phyloP scores from a whole-genome alignment of 805 yeast genomes.

The Metschnikowia bowlesiae region DNA sequence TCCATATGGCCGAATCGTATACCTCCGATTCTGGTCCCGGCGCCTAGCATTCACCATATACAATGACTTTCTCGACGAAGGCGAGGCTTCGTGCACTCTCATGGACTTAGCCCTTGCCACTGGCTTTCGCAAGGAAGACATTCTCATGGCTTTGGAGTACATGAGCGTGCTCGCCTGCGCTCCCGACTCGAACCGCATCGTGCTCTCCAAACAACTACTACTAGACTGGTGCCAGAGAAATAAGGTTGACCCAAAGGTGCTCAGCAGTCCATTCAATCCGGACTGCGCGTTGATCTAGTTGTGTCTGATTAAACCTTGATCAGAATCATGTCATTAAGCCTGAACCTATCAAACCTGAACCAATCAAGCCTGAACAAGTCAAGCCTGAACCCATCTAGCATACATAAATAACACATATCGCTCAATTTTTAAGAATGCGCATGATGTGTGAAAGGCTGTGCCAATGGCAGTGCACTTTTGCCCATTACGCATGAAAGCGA shows the following conservation, averaged over 20 bases:
- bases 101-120: slow-evolving; percentile 50
- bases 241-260: slow-evolving; percentile 22
- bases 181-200: slow-evolving; percentile 7
- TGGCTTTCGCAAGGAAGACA: slow-evolving; percentile 62
- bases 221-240: slow-evolving; percentile 27
- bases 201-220: slow-evolving; percentile 20
- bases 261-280: slow-evolving; percentile 26
- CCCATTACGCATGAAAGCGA: background rate
- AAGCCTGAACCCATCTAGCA: no score
- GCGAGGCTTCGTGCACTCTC: slow-evolving; percentile 32
- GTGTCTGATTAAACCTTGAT: no score
- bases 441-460: background rate
- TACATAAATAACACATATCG: no score
- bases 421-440: no score
- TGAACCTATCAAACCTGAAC: no score
- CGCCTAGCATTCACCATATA: slow-evolving; percentile 22
- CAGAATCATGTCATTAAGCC: no score
- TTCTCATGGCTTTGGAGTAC: slow-evolving; percentile 53
- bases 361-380: no score
- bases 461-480: background rate
- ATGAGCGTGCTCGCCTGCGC: slow-evolving; percentile 34
- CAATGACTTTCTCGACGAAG: slow-evolving; percentile 5
- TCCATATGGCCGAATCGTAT: slow-evolving; percentile 71
- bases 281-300: background rate
- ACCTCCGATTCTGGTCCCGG: slow-evolving; percentile 71